These are phyloP conservation scores for Zygotorulaspora danielsina DNA, from an alignment of 805 yeast species.

Conservation along the genomic window DNA sequence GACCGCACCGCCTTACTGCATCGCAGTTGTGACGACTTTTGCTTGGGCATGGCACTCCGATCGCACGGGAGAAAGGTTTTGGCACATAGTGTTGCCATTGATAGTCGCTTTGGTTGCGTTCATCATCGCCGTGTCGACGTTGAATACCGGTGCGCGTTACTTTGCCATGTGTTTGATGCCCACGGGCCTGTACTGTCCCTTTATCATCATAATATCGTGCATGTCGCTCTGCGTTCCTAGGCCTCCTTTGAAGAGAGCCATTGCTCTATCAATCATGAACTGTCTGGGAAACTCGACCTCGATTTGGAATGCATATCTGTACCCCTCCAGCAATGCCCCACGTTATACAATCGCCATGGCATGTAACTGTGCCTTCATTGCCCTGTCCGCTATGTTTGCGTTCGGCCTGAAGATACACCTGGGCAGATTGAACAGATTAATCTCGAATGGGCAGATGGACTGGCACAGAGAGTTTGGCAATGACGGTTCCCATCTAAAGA, in stretches of 20 bases:
- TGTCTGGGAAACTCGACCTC: conserved; percentile 53
- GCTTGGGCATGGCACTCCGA: conserved; percentile 55
- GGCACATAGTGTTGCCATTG: conserved; percentile 45
- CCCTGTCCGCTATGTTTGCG: conserved; percentile 40
- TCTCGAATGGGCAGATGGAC: conserved; percentile 44
- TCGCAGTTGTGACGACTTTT: conserved; percentile 49
- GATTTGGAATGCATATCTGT: conserved; percentile 52
- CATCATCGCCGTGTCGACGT: conserved; percentile 43
- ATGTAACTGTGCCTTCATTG: conserved; percentile 47
- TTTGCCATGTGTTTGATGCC: conserved; percentile 59
- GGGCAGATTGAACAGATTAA: conserved; percentile 39
- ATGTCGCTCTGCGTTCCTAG: conserved; percentile 52
- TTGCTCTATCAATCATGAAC: conserved; percentile 54
- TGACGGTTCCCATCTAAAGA: conserved; percentile 41
- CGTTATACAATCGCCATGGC: conserved; percentile 45
- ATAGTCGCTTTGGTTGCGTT: conserved; percentile 40
- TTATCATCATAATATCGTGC: conserved; percentile 51
- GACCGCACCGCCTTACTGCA: conserved; percentile 56
- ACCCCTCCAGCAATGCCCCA: conserved; percentile 44
- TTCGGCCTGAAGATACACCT: conserved; percentile 40
- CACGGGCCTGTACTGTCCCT: conserved; percentile 51
- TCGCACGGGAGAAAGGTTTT: conserved; percentile 50
- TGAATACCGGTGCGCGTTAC: conserved; percentile 54
- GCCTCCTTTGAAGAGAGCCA: conserved; percentile 57
- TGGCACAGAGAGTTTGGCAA: conserved; percentile 49